These are phyloP conservation scores for Alternaria angustiovoidea DNA, from an alignment of 2,329 filamentous ascomycete species.

Conservation along the genomic window DNA sequence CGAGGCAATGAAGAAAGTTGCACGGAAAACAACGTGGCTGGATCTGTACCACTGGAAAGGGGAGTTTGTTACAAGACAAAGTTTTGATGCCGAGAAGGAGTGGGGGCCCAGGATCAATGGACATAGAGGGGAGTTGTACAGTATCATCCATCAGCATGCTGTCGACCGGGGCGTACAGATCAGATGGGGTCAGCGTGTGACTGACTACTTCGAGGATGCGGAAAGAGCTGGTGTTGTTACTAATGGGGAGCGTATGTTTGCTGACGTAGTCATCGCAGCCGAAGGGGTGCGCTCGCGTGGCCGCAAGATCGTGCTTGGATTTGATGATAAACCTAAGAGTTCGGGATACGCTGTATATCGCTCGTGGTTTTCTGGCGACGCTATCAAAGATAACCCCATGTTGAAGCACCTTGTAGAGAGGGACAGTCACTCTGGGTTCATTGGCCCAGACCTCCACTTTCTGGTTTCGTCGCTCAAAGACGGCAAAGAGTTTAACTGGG, in stretches of 20 bases:
- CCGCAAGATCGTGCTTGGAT: constrained; percentile 61
- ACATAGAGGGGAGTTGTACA: constrained; percentile 67
- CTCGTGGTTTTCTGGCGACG: constrained; percentile 51
- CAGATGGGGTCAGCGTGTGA: constrained; percentile 59
- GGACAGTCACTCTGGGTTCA: constrained; percentile 44
- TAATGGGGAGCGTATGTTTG: constrained; percentile 54
- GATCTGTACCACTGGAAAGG: constrained; percentile 68
- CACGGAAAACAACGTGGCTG: constrained; percentile 64
- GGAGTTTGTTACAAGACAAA: constrained; percentile 67
- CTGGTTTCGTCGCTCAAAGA: constrained; percentile 46
- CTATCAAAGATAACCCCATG: constrained; percentile 35
- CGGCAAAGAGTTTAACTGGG: constrained; percentile 49
- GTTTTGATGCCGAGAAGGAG: constrained; percentile 43
- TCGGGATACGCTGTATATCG: constrained; percentile 64
- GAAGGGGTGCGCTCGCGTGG: constrained; percentile 63
- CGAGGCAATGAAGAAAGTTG: constrained; percentile 58
- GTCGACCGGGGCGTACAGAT: constrained; percentile 63
- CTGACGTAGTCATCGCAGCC: constrained; percentile 61
- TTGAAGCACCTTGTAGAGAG: constrained; percentile 45
- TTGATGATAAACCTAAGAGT: constrained; percentile 61
- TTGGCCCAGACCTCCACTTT: constrained; percentile 49
- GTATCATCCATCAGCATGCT: constrained; percentile 65
- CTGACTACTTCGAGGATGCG: constrained; percentile 64
- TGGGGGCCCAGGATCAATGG: constrained; percentile 66
- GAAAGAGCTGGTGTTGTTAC: constrained; percentile 61